phyloP scores from a whole-genome alignment of 345 rosid species.

The Rhodamnia rubescens region DNA sequence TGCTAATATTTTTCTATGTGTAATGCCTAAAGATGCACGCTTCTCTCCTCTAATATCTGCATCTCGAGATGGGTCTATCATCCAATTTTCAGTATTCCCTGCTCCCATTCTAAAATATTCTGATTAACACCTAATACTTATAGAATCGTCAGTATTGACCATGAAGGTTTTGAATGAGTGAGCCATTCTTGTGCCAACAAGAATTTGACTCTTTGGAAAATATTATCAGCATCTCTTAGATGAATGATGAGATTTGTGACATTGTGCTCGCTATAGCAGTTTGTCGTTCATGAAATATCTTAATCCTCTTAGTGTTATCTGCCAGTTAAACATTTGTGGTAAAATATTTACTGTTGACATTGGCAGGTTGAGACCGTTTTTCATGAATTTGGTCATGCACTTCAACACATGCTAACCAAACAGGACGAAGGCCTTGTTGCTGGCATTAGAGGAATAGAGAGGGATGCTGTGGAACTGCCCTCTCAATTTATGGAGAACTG shows the following conservation, averaged over 20 bases:
- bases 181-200: not conserved
- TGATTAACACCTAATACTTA: not conserved
- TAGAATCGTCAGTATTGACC: not conserved
- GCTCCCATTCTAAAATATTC: not conserved
- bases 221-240: not conserved
- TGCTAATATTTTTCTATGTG: not conserved
- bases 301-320: not conserved
- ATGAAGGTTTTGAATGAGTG: not conserved
- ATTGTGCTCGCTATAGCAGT: not conserved
- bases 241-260: not conserved
- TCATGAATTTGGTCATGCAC: slow-evolving; percentile 97
- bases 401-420: slow-evolving; percentile 92
- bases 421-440: slow-evolving; percentile 86
- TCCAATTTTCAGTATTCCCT: not conserved
- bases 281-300: not conserved
- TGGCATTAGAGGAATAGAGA: slow-evolving; percentile 79
- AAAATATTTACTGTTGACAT: not conserved
- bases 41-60: not conserved
- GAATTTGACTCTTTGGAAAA: not conserved
- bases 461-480: slow-evolving; percentile 96
- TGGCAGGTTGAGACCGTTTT: slow-evolving; percentile 86
- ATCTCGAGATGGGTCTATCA: not conserved
- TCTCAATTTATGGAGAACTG: slow-evolving; percentile 98
- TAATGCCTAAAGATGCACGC: not conserved
- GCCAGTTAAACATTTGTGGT: not conserved